Base-by-base conservation (phyloP, 2,329 filamentous ascomycete genomes). In the Xylariaceae sp. region DNA sequence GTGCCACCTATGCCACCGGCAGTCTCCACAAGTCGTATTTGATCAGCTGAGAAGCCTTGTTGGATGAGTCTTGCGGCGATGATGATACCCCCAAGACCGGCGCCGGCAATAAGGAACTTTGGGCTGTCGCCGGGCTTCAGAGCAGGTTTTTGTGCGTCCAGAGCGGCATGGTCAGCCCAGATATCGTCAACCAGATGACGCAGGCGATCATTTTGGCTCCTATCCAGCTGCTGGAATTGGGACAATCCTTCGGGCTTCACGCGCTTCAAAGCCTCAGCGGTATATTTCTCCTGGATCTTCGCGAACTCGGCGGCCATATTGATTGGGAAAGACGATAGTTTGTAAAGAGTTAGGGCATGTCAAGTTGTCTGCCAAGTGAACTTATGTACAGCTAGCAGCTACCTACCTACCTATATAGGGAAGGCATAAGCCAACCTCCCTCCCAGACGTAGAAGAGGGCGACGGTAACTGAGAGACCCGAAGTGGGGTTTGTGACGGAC, bases 1-100 rank as follows among this genome's bases (percentile, higher is more conserved):
- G 72, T 75, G 10, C 74, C 74, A 3, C 74, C 74, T 21, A 73
- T 67, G 4, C 69, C 72, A 8, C 69, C 70, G 2, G 66, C 71
- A 0, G 57, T 50, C 27, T 75, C 72, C 19, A 72, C 56, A 0
- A 74, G 47, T 1, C 64, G 63, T n/a, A 75, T 66, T 6, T 72
- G 68, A 0, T 66, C 55, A 1, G 63, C 56, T 4, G 57, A 55
- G 8, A 66, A 55, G 0, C 67, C 67, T 3, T 61, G 59, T 33
- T 68, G 53, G 22, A 68, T 58, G 16, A 70, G 61, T 3, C 58
- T 58, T 1, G 64, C 62, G 3, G 59, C 57, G 6, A 44, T 44
- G 6, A 55, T 10, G 7, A 63, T 45, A 4, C 60, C 60, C 3
- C 57, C 55, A 27, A 63, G 43, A 0, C 60, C 60, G 2, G 58